Evolutionary conservation across 2,329 filamentous ascomycete species (phyloP), one percentile per base, ranked within the genome.

Genomic region (Phialophora chinensis): DNA sequence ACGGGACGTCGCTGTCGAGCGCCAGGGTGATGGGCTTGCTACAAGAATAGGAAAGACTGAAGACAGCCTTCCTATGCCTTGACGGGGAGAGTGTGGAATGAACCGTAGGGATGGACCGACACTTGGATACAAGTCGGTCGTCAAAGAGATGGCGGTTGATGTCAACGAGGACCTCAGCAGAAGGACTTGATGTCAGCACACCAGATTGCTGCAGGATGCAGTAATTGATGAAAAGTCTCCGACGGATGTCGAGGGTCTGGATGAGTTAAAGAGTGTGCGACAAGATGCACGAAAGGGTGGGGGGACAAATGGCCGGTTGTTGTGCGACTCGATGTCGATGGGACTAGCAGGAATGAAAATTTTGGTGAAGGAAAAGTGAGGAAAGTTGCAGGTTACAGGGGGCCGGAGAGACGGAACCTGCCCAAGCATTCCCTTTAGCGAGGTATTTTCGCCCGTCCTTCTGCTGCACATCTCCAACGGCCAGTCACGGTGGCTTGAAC

Each of bases 21-120:
- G 79, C 80, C 79, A 80, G 78, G 68, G 65, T 79, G 75, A 74
- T 72, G 72, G 68, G 67, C 49, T 57, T 66, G 59, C 52, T 65
- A 56, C 53, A 63, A 65, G 52, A 66, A 66, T 71, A 72, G 63
- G 71, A 72, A 71, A 70, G 70, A 72, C 72, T 73, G 63, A 55
- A 29, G 20, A 53, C 69, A 73, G 72, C 62, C 72, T 71, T 69
- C 62, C 71, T 72, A 66, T 63, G 38, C 49, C 47, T 61, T 61
- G 27, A 17, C 11, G 12, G 29, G 29, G 57, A 60, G n/a, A 49
- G 44, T 20, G n/a, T 44, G 44, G 29, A 44, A 44, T 17, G 11
- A 17, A 25, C 11, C 49, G 20, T 52, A 1, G 8, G 20, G n/a
- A 27, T 14, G 49, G 23, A 29, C 27, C 27, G 49, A 53, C 27